phyloP scores from a whole-genome alignment of 352 stramenopile species.

The Pythium utonaiense region DNA sequence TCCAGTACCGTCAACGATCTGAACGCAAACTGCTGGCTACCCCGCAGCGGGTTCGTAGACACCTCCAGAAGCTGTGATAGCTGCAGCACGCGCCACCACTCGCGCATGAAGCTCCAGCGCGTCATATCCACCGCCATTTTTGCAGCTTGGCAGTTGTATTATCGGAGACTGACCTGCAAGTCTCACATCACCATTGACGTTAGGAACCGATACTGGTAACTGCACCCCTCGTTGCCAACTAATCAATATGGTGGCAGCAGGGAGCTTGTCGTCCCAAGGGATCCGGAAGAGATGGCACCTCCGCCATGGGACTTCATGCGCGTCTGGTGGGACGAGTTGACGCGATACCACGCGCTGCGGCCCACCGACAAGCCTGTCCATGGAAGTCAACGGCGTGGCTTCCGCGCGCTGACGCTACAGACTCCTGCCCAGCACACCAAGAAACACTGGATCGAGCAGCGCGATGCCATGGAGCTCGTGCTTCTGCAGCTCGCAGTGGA shows the following conservation, averaged over 20 bases:
- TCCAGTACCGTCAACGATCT: not conserved
- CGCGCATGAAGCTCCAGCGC: not conserved
- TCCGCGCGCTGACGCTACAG: not conserved
- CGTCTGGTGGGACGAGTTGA: slow-evolving; percentile 8
- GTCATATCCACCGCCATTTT: too few relatives aligned
- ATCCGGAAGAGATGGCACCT: too few relatives aligned
- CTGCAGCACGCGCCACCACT: not conserved
- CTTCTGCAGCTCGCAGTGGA: slow-evolving; percentile 2
- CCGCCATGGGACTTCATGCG: slow-evolving; percentile 9
- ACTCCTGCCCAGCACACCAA: not conserved
- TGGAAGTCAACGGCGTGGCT: not conserved
- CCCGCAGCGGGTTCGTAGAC: not conserved
- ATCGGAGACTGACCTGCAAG: too few relatives aligned
- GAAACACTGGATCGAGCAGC: not conserved
- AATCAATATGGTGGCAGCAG: too few relatives aligned
- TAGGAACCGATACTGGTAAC: too few relatives aligned
- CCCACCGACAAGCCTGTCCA: not conserved
- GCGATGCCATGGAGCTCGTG: slow-evolving; percentile 12
- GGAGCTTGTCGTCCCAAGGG: too few relatives aligned
- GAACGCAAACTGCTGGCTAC: not conserved
- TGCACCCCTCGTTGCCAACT: too few relatives aligned
- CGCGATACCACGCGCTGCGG: not conserved
- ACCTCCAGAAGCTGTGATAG: not conserved
- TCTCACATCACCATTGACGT: too few relatives aligned
- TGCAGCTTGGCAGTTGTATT: too few relatives aligned